A percentile compares a stretch with the other conserved stretches of the same genome.
phyloP scores from a whole-genome alignment of 148 eudicot species.

The Agrostemma githago region DNA sequence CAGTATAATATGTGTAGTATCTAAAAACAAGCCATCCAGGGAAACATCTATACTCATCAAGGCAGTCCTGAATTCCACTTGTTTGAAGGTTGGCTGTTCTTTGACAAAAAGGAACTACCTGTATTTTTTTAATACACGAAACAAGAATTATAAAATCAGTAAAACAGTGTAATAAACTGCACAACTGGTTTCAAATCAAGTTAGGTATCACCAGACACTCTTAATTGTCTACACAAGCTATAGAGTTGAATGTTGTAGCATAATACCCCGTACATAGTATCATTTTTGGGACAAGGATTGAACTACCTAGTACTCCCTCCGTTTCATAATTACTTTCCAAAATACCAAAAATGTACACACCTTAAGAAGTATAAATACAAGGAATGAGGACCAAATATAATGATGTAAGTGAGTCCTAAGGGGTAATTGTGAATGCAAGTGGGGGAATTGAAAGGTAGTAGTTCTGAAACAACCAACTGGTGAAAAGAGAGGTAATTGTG shows the following conservation, averaged over 20 bases:
- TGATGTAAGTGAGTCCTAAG: too few relatives aligned
- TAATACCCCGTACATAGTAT: too few relatives aligned
- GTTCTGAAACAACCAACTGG: too few relatives aligned
- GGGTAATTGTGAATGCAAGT: too few relatives aligned
- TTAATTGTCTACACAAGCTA: background rate
- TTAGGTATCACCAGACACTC: background rate
- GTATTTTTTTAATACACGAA: slow-evolving; percentile 14
- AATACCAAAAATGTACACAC: too few relatives aligned
- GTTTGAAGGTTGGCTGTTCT: slow-evolving; percentile 18
- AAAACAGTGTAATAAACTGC: background rate
- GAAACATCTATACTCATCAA: slow-evolving; percentile 9
- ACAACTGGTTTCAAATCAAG: background rate
- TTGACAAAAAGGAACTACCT: slow-evolving; percentile 26
- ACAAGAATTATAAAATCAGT: background rate
- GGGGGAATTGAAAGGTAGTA: too few relatives aligned
- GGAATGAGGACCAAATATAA: too few relatives aligned
- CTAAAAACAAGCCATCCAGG: background rate
- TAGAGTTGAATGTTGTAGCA: background rate
- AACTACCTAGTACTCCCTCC: too few relatives aligned
- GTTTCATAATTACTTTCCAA: too few relatives aligned
- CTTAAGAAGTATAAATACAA: too few relatives aligned
- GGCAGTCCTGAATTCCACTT: slow-evolving; percentile 22
- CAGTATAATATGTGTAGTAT: background rate
- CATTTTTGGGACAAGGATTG: too few relatives aligned
- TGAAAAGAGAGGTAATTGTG: too few relatives aligned